Evolutionary conservation across 352 stramenopile genomes (phyloP), one percentile per base, ranked within the genome.

Genomic region (Pythium volutum): DNA sequence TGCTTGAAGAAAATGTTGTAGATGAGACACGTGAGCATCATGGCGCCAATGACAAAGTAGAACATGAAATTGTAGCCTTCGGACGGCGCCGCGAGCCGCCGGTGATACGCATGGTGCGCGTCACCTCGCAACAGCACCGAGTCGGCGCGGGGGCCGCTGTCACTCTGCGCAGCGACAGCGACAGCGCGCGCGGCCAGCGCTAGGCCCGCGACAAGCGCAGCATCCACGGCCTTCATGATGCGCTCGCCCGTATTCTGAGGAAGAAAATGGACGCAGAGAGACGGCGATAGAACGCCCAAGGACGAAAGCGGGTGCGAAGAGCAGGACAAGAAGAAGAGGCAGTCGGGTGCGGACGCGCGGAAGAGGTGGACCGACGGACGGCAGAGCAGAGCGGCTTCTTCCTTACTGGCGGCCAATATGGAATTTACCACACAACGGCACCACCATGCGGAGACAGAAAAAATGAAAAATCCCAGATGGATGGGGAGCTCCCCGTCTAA

Each of bases 1-100:
- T 88, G 79, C 59, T 92, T 92, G 62, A 94, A 94, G 69, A 94
- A 92, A 45, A 94, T 84, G 75, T 94, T 92, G 79, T 94, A 94
- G 47, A 94, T 81, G 12, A 92, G 66, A 52, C 85, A 92, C 61
- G 82, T 91, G 57, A 94, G 71, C 79, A 94, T 88, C 83, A 94
- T 91, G 52, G 83, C 82, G 69, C 80, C 79, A 67, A 94, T 90
- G 22, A 92, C 77, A 45, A 92, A 89, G 76, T 94, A 94, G 47
- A 94, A 94, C 80, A 91, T 91, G 45, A 94, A 92, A 69, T 90
- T 94, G 72, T 91, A 91, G 70, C 78, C 77, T 47, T 87, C 77
- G 4, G 79, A 87, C n/a, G 77, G 49, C 33, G 59, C 5, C 47
- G 59, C 31, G 33, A 70, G 52, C 4, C 67, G 62, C 2, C 67